phyloP scores from a whole-genome alignment of 257 asterid species.

The Pogostemon cablin region DNA sequence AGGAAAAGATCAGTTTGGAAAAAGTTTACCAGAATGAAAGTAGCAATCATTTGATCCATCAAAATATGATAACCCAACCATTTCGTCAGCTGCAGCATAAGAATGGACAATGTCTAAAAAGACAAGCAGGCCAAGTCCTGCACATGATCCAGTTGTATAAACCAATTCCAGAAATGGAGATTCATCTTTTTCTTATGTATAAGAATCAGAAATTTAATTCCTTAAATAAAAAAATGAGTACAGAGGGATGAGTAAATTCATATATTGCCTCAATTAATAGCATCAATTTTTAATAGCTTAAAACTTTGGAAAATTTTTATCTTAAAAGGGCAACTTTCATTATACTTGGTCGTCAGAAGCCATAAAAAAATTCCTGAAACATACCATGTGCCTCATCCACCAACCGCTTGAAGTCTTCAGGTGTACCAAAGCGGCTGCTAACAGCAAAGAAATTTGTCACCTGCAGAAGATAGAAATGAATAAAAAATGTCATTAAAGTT shows the following conservation, averaged over 20 bases:
- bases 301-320: no score
- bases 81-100: constrained; percentile 97
- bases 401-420: constrained; percentile 91
- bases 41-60: constrained; percentile 99
- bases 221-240: neutral
- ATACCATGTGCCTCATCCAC: constrained; percentile 98
- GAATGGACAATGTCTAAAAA: constrained; percentile 93
- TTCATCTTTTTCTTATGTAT: constrained; percentile 2
- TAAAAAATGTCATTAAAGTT: constrained; percentile 10
- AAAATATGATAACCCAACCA: constrained; percentile 89
- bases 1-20: neutral
- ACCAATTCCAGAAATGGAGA: constrained; percentile 24
- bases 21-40: constrained; percentile 80
- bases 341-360: no score
- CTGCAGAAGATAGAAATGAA: constrained; percentile 45
- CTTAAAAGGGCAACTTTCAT: no score
- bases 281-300: constrained; percentile 4
- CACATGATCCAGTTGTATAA: constrained; percentile 31
- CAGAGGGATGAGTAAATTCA: neutral
- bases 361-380: no score
- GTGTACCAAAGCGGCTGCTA: constrained; percentile 97
- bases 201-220: neutral
- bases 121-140: constrained; percentile 90
- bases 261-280: constrained; percentile 25
- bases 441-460: constrained; percentile 95